These are phyloP conservation scores for Epicoccum sorghinum DNA, from an alignment of 2,329 filamentous ascomycete genomes.

Conservation along the genomic window DNA sequence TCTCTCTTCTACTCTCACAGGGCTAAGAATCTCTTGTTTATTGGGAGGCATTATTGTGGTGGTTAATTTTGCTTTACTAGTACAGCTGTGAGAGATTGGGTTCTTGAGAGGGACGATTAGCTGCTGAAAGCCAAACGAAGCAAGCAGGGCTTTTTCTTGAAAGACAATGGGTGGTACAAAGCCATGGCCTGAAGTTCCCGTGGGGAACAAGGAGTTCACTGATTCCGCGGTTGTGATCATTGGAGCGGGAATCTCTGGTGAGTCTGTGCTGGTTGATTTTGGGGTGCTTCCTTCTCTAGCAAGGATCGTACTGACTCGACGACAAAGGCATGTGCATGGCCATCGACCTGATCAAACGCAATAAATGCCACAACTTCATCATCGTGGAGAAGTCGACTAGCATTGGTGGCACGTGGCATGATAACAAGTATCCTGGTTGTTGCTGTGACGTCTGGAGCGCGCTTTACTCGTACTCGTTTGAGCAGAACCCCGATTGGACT, in stretches of 20 bases:
- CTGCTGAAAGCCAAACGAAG: too few relatives aligned
- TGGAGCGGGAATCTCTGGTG: conserved; percentile 61
- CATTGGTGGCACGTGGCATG: conserved; percentile 61
- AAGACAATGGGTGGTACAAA: conserved; percentile 46
- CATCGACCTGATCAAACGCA: conserved; percentile 61
- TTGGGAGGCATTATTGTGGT: too few relatives aligned
- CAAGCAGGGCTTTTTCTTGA: too few relatives aligned
- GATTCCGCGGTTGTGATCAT: conserved; percentile 63
- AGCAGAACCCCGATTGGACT: conserved; percentile 64
- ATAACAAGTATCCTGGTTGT: conserved; percentile 64
- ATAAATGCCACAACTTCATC: conserved; percentile 61
- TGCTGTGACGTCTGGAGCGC: conserved; percentile 62
- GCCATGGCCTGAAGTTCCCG: conserved; percentile 54
- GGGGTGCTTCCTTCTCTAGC: not conserved
- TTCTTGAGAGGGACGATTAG: too few relatives aligned
- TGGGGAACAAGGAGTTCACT: conserved; percentile 59
- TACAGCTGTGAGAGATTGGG: too few relatives aligned
- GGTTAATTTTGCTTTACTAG: too few relatives aligned
- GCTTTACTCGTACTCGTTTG: conserved; percentile 67
- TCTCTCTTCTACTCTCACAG: too few relatives aligned
- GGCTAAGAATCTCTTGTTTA: too few relatives aligned
- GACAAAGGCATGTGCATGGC: conserved; percentile 59
- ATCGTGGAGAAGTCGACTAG: conserved; percentile 63
- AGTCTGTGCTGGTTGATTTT: conserved; percentile 46
- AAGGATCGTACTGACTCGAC: not conserved